These are phyloP conservation scores for Candolleomyces eurysporus DNA, from an alignment of 768 basidiomycete species.

Conservation along the genomic window DNA sequence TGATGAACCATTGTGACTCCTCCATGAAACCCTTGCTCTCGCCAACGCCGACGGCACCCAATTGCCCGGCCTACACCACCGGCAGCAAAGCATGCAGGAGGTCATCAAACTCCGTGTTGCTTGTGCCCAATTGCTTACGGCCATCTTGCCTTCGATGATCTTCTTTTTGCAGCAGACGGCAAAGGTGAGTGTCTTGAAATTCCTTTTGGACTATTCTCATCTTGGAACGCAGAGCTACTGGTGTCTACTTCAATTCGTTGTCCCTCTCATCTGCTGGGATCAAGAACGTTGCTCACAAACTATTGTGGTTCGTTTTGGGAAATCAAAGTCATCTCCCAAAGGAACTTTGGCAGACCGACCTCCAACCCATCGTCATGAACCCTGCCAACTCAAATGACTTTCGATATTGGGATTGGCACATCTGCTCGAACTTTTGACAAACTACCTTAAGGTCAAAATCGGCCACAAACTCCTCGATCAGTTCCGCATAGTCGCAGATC, in stretches of 20 bases:
- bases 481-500: constrained; percentile 88
- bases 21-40: constrained; percentile 93
- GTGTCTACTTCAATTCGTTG: constrained; percentile 97
- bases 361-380: constrained; percentile 97
- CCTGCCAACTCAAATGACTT: constrained; percentile 97
- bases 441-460: constrained; percentile 85
- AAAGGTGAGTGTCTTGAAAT: constrained; percentile 64
- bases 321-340: constrained; percentile 92
- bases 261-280: constrained; percentile 90
- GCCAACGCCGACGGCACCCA: constrained; percentile 93
- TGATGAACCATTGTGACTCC: constrained; percentile 85
- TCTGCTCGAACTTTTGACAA: no score
- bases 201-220: constrained; percentile 45
- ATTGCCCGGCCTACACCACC: no score
- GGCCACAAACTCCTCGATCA: constrained; percentile 97
- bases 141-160: constrained; percentile 92
- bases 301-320: constrained; percentile 81
- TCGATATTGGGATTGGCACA: no score
- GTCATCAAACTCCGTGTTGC: constrained; percentile 89
- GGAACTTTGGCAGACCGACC: constrained; percentile 90
- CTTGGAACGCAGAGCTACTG: no score
- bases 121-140: constrained; percentile 89
- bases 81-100: constrained; percentile 87
- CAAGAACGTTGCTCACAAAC: constrained; percentile 94
- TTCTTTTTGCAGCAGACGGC: constrained; percentile 87